phyloP scores from a whole-genome alignment of 257 asterid genomes.

The Marsdenia floribunda region DNA sequence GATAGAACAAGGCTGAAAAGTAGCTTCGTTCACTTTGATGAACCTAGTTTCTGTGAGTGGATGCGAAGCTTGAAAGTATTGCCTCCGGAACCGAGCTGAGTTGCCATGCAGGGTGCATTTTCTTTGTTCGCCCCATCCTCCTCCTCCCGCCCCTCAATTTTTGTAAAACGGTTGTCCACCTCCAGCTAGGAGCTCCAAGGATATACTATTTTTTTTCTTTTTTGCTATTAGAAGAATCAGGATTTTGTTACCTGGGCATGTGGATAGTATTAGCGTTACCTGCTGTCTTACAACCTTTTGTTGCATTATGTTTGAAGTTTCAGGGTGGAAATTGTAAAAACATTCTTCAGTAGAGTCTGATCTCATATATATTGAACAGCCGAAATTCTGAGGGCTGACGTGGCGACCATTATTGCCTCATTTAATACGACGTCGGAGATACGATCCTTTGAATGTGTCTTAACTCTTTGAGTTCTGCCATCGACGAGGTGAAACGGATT shows the following conservation, averaged over 20 bases:
- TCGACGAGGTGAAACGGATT: too few species aligned
- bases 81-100: conserved; percentile 74
- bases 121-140: too few species aligned
- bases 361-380: too few species aligned
- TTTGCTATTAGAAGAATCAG: neutral
- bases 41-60: conserved; percentile 98
- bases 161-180: neutral
- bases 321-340: neutral
- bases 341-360: neutral
- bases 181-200: neutral
- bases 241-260: neutral
- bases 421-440: too few species aligned
- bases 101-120: neutral
- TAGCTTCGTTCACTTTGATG: conserved; percentile 81
- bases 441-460: too few species aligned
- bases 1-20: conserved; percentile 81
- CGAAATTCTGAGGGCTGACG: too few species aligned
- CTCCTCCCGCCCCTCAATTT: neutral
- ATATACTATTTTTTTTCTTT: neutral
- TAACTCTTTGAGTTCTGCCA: too few species aligned
- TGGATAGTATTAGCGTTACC: neutral
- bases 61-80: conserved; percentile 72
- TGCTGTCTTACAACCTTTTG: neutral
- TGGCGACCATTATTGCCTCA: too few species aligned
- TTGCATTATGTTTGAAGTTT: neutral